phyloP scores from a whole-genome alignment of 768 basidiomycete species.

The Albatrellus ellisii region DNA sequence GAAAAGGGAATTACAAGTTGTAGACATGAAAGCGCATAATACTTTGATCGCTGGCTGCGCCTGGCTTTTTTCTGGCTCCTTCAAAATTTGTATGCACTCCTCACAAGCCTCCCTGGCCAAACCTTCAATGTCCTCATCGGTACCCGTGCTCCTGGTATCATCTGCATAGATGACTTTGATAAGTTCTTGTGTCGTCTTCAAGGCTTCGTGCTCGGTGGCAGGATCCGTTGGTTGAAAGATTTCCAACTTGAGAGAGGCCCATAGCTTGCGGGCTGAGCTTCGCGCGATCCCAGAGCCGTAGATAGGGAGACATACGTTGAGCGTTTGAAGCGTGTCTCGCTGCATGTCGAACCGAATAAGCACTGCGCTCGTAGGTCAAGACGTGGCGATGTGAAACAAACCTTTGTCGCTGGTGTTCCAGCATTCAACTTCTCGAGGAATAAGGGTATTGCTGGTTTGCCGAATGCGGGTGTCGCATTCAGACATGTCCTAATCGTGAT shows the following conservation, averaged over 20 bases:
- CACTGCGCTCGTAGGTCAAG: neutral
- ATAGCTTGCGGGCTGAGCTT: conserved; percentile 61
- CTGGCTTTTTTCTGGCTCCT: conserved; percentile 89
- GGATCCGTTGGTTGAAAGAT: conserved; percentile 86
- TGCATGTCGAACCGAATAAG: conserved; percentile 27
- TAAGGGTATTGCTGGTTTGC: conserved; percentile 70
- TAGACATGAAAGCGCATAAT: conserved; percentile 62
- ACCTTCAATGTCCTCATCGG: conserved; percentile 29
- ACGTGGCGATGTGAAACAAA: conserved; percentile 18
- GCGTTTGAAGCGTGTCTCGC: conserved; percentile 77
- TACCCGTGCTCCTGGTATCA: conserved; percentile 19
- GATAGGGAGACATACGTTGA: conserved; percentile 66
- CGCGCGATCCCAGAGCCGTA: conserved; percentile 59
- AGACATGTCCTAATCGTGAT: conserved; percentile 43
- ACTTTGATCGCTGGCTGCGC: conserved; percentile 82
- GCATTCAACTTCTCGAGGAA: conserved; percentile 88
- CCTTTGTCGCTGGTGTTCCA: conserved; percentile 75
- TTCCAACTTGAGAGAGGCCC: conserved; percentile 90
- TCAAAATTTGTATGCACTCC: conserved; percentile 68
- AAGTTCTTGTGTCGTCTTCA: conserved; percentile 60
- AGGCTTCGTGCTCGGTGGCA: conserved; percentile 59
- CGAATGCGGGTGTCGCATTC: conserved; percentile 69
- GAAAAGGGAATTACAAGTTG: conserved; percentile 47
- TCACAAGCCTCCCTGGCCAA: conserved; percentile 64
- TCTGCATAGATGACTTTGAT: conserved; percentile 56